Base-by-base conservation (phyloP, 202 grass and related monocot genomes). In the Tripidium arundinaceum region DNA sequence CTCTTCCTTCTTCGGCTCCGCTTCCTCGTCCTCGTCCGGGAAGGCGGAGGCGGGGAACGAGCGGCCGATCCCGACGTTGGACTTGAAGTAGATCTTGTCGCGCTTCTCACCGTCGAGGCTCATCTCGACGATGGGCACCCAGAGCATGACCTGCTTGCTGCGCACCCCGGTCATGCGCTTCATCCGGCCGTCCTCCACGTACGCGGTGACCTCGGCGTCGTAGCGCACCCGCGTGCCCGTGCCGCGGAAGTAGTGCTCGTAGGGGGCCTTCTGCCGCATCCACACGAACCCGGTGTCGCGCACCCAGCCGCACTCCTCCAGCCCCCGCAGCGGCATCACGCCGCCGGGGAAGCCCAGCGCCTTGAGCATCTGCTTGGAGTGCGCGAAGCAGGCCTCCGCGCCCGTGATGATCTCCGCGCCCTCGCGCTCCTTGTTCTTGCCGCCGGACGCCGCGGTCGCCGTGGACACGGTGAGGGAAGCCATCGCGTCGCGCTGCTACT, bases 121-220 rank as follows among this genome's bases (percentile, higher is more conserved):
- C 89, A 94, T 98, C 86, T 98, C 95, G 29, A 79, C 82, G 85
- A 98, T 89, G 55, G 92, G 92, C 62, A 94, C 84, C 95, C 95
- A 98, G 21, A 98, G 82, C 64, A 98, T 45, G 72, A 98, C 71
- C 88, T 98, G 90, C 90, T 86, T 94, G 86, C 88, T 91, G 72
- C 78, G 83, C 59, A 98, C 84, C 0, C 92, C 95, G 0, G 95
- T 94, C 92, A 98, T 93, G 46, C 84, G 83, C 92, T 89, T 93
- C 92, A 94, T 98, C 88, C 75, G 86, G 0, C 83, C 85, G 1
- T 91, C 76, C 92, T 98, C 95, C 39, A 98, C 84, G 79, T 83
- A 94, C 61, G 87, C 90, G 13, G 95, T 98, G 75, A 98, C 95
- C 82, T 93, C 92, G 7, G 75, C 39, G 64, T 93, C 90, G 79